Evolutionary conservation across 352 stramenopile genomes (phyloP).

Genomic region (Phytophthora tentaculata): DNA sequence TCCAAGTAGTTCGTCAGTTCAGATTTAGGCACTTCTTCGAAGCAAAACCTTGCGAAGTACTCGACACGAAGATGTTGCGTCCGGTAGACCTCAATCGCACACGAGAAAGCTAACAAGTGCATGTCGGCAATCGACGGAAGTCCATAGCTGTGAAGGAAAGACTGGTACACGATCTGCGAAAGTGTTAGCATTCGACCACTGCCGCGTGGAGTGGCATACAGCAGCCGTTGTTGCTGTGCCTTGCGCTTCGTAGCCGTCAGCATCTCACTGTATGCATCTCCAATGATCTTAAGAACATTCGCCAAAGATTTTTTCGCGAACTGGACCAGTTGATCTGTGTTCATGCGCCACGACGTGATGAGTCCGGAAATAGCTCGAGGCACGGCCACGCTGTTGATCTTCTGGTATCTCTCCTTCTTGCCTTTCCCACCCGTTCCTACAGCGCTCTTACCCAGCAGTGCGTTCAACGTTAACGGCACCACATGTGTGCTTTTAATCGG

Average conservation of each 20-base stretch:
- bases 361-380: constrained; percentile 63
- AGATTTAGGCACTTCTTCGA: constrained; percentile 61
- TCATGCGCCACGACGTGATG: constrained; percentile 86
- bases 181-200: constrained; percentile 52
- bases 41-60: constrained; percentile 74
- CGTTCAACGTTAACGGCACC: constrained; percentile 50
- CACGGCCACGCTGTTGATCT: constrained; percentile 74
- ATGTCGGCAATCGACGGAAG: constrained; percentile 80
- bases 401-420: constrained; percentile 76
- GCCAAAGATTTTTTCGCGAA: constrained; percentile 80
- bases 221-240: constrained; percentile 29
- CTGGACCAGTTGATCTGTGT: constrained; percentile 78
- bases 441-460: constrained; percentile 48
- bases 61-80: constrained; percentile 75
- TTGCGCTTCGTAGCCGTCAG: constrained; percentile 66
- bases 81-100: constrained; percentile 70
- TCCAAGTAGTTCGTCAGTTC: constrained; percentile 72
- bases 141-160: constrained; percentile 83
- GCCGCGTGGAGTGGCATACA: constrained; percentile 29
- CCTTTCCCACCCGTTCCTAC: constrained; percentile 14
- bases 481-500: constrained; percentile 30
- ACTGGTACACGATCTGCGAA: constrained; percentile 82
- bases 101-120: constrained; percentile 79
- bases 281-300: constrained; percentile 72
- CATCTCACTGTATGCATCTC: constrained; percentile 78